Conservation (phyloP, 1,284 basidiomycete genomes). For the Porogramme epimiltina region DNA sequence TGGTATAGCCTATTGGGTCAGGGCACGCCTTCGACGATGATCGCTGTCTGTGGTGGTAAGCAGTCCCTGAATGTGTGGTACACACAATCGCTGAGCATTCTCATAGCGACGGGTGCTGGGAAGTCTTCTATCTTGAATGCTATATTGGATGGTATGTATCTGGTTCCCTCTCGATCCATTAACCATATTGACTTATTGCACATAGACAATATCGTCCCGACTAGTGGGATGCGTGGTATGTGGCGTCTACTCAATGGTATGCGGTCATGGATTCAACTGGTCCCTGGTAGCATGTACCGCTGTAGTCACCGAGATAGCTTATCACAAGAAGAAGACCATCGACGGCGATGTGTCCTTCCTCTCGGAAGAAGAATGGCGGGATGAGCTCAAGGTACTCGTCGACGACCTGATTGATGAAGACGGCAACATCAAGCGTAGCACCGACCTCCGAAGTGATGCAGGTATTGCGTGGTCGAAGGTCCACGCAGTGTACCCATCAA, state of each 20-base stretch:
- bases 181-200: background rate
- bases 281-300: constrained; percentile 66
- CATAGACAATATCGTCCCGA: constrained; percentile 62
- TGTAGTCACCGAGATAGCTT: constrained; percentile 62
- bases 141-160: constrained; percentile 50
- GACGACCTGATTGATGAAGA: constrained; percentile 61
- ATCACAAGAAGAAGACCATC: constrained; percentile 55
- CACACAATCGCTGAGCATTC: background rate
- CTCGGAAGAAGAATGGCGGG: constrained; percentile 54
- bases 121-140: constrained; percentile 64
- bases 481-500: constrained; percentile 59
- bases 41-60: constrained; percentile 62
- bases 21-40: constrained; percentile 54
- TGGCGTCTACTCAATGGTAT: constrained; percentile 4
- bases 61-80: constrained; percentile 2
- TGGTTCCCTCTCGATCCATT: no score
- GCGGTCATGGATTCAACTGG: constrained; percentile 5
- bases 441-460: constrained; percentile 58
- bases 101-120: constrained; percentile 57
- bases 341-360: constrained; percentile 62
- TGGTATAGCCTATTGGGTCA: constrained; percentile 47
- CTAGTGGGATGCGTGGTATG: constrained; percentile 62
- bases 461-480: constrained; percentile 67
- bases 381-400: constrained; percentile 54
- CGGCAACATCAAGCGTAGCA: constrained; percentile 52